These are phyloP conservation scores for Leucoagaricus sp. DNA, from an alignment of 1,284 basidiomycete species.

Conservation along the genomic window DNA sequence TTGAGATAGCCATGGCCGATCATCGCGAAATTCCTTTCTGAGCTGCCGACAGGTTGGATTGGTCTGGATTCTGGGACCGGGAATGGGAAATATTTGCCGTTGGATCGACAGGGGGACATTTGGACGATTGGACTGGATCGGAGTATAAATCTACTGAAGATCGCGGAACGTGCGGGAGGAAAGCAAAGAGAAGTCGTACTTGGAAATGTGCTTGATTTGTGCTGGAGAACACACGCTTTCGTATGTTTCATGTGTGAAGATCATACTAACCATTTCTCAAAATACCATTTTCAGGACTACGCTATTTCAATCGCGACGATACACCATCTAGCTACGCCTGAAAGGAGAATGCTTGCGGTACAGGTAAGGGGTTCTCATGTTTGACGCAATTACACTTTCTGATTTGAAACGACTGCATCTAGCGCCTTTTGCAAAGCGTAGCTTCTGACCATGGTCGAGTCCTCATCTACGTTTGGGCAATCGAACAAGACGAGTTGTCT, in stretches of 20 bases:
- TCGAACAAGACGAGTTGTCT: conserved; percentile 87
- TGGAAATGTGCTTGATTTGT: conserved; percentile 69
- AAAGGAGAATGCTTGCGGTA: conserved; percentile 72
- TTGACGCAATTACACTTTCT: background rate
- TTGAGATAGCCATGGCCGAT: conserved; percentile 88
- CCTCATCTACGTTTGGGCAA: conserved; percentile 98
- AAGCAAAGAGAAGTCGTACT: conserved; percentile 69
- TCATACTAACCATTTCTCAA: background rate
- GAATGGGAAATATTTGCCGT: conserved; percentile 94
- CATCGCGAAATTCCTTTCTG: conserved; percentile 78
- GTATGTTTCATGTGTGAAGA: conserved; percentile 50
- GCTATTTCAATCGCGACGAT: conserved; percentile 95
- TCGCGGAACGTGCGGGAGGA: conserved; percentile 65
- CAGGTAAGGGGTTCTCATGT: conserved; percentile 47
- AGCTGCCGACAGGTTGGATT: conserved; percentile 75
- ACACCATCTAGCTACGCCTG: conserved; percentile 85
- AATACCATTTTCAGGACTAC: conserved; percentile 67
- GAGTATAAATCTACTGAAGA: conserved; percentile 73
- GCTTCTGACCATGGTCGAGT: conserved; percentile 71
- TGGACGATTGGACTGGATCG: conserved; percentile 86
- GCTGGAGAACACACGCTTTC: conserved; percentile 78
- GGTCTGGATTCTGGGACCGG: conserved; percentile 96
- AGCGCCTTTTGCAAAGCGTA: conserved; percentile 70
- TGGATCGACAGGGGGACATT: conserved; percentile 60
- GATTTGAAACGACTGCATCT: too few relatives aligned